phyloP scores from a whole-genome alignment of 148 eudicot genomes.

The Agrostemma githago region DNA sequence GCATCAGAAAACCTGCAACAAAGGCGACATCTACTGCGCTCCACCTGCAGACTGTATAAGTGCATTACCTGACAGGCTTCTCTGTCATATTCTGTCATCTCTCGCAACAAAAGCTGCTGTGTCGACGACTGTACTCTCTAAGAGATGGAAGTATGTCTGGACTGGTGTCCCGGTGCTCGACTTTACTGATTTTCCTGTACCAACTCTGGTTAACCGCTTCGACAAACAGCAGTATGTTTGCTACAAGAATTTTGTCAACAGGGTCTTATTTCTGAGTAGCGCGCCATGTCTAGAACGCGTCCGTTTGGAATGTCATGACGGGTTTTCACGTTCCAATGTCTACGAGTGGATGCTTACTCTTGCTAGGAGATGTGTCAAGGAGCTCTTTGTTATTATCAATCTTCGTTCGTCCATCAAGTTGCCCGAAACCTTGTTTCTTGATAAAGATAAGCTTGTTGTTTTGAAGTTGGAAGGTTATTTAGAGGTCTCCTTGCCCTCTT shows the following conservation, averaged over 20 bases:
- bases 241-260: constrained; percentile 19
- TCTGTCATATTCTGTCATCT: not conserved
- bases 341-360: not conserved
- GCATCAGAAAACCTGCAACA: not conserved
- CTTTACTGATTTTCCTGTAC: not conserved
- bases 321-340: not conserved
- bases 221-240: not conserved
- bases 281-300: not conserved
- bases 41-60: constrained; percentile 9
- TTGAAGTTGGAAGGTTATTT: not conserved
- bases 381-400: not conserved
- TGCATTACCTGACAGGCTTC: not conserved
- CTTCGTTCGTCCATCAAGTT: not conserved
- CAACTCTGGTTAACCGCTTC: not conserved
- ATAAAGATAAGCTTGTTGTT: not conserved
- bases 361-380: not conserved
- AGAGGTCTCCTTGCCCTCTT: not conserved
- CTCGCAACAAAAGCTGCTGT: constrained; percentile 9
- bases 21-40: not conserved
- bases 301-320: not conserved
- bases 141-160: constrained; percentile 8
- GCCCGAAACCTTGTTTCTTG: not conserved
- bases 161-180: not conserved
- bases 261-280: not conserved
- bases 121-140: constrained; percentile 1